Base-by-base conservation (phyloP, 129 eudicot genomes). In the Flaveria bidentis region DNA sequence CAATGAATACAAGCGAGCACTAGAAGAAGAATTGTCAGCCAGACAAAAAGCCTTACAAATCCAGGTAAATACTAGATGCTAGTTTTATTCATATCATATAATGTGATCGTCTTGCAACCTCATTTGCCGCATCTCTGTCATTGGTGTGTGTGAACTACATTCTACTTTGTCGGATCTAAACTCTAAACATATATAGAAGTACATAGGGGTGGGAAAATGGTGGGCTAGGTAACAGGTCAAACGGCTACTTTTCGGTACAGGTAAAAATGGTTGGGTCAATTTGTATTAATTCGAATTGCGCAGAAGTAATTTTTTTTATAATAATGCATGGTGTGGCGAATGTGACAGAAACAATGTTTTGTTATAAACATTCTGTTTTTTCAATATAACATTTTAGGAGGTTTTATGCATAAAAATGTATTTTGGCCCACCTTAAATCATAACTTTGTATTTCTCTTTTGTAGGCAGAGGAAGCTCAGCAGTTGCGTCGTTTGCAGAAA, bases 401-500 rank as follows among this genome's bases (percentile, higher is more conserved):
- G 67, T 36, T 55, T 53, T 20, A 20, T 30, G 78, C 25, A 7
- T 6, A 9, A 23, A 17, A 58, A 42, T 15, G 23, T 22, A 14
- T 73, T 12, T 74, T 25, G 5, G 12, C 36, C 64, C 16, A 46
- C 60, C 17, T 67, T 12, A 67, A 66, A 42, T 62, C 3, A 23
- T 62, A 69, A 42, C 41, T 46, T 44, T 25, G 9, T 71, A 23
- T 42, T 1, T 73, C 10, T 36, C 2, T 77, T 73, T 72, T 76
- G 60, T 73, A 94, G 98, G 97, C 96, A 13, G 93, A 91, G 83
- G 97, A 94, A 86, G 97, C 97, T 72, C 87, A 84, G 36, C 81
- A 80, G n/a, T 57, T 85, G 80, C 88, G 88, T 55, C 91, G 86
- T 55, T 28, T 91, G 88, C 90, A 65, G 53, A 91, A 89, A 84